Evolutionary conservation across 192 early-diverging fungal species (phyloP).

Genomic region (Coemansia sp.): DNA sequence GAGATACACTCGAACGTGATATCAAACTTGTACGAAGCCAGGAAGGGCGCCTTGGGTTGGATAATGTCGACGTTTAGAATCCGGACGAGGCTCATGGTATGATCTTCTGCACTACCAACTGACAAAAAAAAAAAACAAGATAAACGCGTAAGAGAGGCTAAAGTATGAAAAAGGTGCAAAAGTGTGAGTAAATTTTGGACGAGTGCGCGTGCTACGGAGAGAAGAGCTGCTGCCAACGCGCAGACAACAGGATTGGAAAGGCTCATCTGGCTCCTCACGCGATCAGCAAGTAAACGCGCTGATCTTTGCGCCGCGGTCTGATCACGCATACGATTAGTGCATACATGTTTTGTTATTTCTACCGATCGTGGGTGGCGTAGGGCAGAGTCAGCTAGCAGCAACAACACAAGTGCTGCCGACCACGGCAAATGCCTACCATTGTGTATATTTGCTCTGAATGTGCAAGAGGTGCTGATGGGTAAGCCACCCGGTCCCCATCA

Average conservation of each 20-base stretch:
- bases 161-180: background rate
- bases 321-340: background rate
- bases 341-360: background rate
- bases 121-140: background rate
- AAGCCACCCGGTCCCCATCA: background rate
- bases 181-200: background rate
- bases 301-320: background rate
- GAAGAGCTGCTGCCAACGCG: background rate
- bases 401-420: background rate
- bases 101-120: background rate
- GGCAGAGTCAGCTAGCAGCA: background rate
- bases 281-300: background rate
- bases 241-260: background rate
- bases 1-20: constrained; percentile 96
- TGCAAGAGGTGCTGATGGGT: background rate
- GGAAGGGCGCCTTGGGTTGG: constrained; percentile 82
- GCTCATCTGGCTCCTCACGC: background rate
- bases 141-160: background rate
- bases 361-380: background rate
- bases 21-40: constrained; percentile 84
- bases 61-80: constrained; percentile 81
- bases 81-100: constrained; percentile 73
- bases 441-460: background rate
- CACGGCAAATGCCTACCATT: background rate
- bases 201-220: background rate